A percentile compares a stretch with the other conserved stretches of the same genome.
phyloP scores from a whole-genome alignment of 139 green algal genomes.

The Coelastrella sp. region DNA sequence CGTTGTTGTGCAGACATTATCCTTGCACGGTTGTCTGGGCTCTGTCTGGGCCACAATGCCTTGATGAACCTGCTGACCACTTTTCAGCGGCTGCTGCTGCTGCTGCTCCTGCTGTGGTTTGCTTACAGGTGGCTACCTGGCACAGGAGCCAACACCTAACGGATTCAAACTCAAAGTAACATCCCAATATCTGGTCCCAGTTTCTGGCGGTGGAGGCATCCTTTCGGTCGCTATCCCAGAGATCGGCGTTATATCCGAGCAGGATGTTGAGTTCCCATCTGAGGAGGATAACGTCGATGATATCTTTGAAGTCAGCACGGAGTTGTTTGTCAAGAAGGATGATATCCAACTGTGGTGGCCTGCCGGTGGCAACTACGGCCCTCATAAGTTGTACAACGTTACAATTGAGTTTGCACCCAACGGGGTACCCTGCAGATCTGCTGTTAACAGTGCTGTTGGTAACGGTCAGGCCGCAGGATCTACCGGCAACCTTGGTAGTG shows the following conservation, averaged over 20 bases:
- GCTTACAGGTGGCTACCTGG: slow-evolving; percentile 8
- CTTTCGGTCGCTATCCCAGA: slow-evolving; percentile 10
- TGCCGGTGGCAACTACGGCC: slow-evolving; percentile 35
- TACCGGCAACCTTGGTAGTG: too few relatives aligned
- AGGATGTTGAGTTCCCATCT: not conserved
- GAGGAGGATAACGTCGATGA: not conserved
- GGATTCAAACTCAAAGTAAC: slow-evolving; percentile 32
- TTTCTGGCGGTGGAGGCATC: not conserved
- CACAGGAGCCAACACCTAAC: not conserved
- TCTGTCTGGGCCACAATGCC: too few relatives aligned
- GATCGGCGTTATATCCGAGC: not conserved
- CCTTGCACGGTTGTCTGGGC: not conserved
- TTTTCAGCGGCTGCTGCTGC: too few relatives aligned
- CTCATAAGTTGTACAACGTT: slow-evolving; percentile 32
- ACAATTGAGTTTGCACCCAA: not conserved
- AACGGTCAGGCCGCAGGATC: too few relatives aligned
- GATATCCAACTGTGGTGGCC: slow-evolving; percentile 72
- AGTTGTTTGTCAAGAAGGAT: not conserved
- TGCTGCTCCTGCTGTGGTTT: not conserved
- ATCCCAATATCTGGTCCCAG: not conserved
- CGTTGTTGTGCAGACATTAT: not conserved
- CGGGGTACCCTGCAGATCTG: not conserved
- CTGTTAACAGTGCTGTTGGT: not conserved
- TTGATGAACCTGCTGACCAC: too few relatives aligned
- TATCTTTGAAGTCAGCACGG: not conserved